Conservation (phyloP, 495 filamentous ascomycete species). For the Penicillium roqueforti region DNA sequence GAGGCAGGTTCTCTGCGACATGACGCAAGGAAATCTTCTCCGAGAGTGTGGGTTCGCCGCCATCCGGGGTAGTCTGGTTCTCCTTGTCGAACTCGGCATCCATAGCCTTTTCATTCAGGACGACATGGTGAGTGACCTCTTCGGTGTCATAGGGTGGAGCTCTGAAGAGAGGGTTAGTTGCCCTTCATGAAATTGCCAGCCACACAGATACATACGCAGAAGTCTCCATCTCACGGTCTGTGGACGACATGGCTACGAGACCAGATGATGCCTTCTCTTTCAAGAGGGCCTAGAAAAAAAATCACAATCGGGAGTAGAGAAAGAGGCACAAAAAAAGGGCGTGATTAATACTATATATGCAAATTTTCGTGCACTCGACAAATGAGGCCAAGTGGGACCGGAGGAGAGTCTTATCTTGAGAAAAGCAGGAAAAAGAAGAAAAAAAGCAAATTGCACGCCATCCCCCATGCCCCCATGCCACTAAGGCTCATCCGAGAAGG, state of each 20-base stretch:
- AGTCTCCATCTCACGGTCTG: slow-evolving; percentile 33
- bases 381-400: slow-evolving; percentile 17
- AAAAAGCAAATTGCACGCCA: slow-evolving; percentile 8
- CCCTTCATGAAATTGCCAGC: neutral
- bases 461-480: neutral
- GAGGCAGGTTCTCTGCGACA: slow-evolving; percentile 53
- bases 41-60: slow-evolving; percentile 51
- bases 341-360: slow-evolving; percentile 24
- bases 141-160: slow-evolving; percentile 14
- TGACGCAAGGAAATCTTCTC: slow-evolving; percentile 50
- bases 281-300: neutral
- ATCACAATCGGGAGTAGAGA: slow-evolving; percentile 5
- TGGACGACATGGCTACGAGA: slow-evolving; percentile 28
- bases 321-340: neutral
- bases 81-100: slow-evolving; percentile 31
- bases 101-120: slow-evolving; percentile 28
- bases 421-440: slow-evolving; percentile 8
- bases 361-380: slow-evolving; percentile 15
- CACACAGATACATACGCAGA: slow-evolving; percentile 28
- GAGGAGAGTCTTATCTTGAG: neutral
- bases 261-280: slow-evolving; percentile 11
- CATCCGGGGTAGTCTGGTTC: slow-evolving; percentile 37
- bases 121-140: slow-evolving; percentile 17
- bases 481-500: slow-evolving; percentile 11
- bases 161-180: slow-evolving; percentile 2